These are phyloP conservation scores for Penicillium sp. DNA, from an alignment of 2,329 filamentous ascomycete species.

Conservation along the genomic window DNA sequence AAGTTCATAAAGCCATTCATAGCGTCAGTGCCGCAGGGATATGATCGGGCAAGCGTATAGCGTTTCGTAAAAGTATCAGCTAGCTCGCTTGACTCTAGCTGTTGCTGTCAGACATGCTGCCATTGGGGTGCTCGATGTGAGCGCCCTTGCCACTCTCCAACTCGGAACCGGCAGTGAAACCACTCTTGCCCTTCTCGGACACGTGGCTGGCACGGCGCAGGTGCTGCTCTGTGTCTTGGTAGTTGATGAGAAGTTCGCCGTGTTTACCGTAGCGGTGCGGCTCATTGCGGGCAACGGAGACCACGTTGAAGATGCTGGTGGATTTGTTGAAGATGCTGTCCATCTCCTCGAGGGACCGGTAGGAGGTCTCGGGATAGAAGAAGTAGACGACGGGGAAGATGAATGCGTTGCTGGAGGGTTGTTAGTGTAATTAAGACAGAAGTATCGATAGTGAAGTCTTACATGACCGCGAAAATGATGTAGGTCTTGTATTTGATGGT, in stretches of 20 bases:
- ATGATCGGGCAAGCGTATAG: neutral
- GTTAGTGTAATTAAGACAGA: slow-evolving; percentile 2
- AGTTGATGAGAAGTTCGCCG: slow-evolving; percentile 52
- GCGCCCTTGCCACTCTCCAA: slow-evolving; percentile 20
- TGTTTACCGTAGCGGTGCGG: slow-evolving; percentile 55
- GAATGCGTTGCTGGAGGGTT: slow-evolving; percentile 41
- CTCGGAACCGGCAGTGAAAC: slow-evolving; percentile 5
- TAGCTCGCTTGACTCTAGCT: neutral
- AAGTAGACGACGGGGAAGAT: slow-evolving; percentile 55
- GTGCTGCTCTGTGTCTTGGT: slow-evolving; percentile 42
- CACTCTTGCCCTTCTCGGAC: slow-evolving; percentile 15
- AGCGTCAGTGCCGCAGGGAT: too few relatives aligned
- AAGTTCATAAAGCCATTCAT: neutral
- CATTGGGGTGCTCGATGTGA: slow-evolving; percentile 18
- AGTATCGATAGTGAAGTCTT: slow-evolving; percentile 8
- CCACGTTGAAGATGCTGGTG: slow-evolving; percentile 44
- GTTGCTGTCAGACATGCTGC: slow-evolving; percentile 14
- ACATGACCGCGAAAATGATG: slow-evolving; percentile 51
- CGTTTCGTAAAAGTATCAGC: neutral
- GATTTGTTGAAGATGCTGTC: slow-evolving; percentile 60
- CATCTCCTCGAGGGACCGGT: slow-evolving; percentile 61
- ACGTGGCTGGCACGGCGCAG: slow-evolving; percentile 25
- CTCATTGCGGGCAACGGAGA: slow-evolving; percentile 48
- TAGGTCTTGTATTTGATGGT: slow-evolving; percentile 53
- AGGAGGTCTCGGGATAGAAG: slow-evolving; percentile 57